phyloP scores from a whole-genome alignment of 2,329 filamentous ascomycete species.

The Calonectria fujianensis region DNA sequence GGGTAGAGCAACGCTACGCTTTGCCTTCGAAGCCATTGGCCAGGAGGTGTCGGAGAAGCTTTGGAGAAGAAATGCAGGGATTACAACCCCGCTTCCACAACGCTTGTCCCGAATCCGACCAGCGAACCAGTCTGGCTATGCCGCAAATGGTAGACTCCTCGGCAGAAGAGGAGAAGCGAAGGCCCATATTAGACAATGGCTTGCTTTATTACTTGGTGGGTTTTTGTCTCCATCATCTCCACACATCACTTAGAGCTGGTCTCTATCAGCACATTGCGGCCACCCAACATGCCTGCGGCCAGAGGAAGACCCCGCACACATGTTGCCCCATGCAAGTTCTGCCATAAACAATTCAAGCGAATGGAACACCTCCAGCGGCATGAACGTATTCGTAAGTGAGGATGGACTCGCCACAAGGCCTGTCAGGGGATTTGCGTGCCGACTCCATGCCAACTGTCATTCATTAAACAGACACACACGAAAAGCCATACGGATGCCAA shows the following conservation, averaged over 20 bases:
- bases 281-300: background rate
- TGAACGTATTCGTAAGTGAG: constrained; percentile 1
- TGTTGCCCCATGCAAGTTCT: constrained; percentile 5
- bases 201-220: background rate
- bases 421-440: background rate
- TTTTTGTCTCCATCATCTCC: background rate
- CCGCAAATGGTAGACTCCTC: background rate
- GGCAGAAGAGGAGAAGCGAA: background rate
- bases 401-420: too few species aligned
- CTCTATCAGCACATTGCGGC: background rate
- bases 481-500: background rate
- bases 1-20: background rate
- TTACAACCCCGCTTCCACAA: background rate
- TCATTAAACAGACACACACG: background rate
- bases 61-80: background rate
- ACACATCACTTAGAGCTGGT: background rate
- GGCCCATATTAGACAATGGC: background rate
- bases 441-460: background rate
- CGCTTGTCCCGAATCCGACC: background rate
- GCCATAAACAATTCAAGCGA: constrained; percentile 10
- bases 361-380: background rate
- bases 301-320: background rate
- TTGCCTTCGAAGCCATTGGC: background rate
- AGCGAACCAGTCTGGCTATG: background rate
- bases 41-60: background rate